Base-by-base conservation (phyloP, 73 alveolate species). In the Symbiodinium natans region DNA sequence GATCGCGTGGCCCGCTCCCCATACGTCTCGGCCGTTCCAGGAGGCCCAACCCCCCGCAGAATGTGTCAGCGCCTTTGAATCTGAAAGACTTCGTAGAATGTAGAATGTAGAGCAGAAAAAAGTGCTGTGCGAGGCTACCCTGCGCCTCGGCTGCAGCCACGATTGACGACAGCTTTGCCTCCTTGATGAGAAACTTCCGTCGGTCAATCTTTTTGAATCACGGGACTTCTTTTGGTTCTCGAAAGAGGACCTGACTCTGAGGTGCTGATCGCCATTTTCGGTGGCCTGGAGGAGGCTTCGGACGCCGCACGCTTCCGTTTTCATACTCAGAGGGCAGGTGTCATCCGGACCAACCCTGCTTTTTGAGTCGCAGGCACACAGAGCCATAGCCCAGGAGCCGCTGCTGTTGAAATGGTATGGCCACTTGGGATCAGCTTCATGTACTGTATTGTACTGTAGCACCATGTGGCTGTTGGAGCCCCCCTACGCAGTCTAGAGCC, bases 351-450 rank as follows among this genome's bases (percentile, higher is more conserved):
- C n/a, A n/a, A n/a, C n/a, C n/a, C n/a, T n/a, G n/a, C n/a, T n/a
- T n/a, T n/a, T n/a, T n/a, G n/a, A n/a, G n/a, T 33, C 13, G 34
- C 40, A 83, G 92, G 98, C 98, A 13, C 98, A 92, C 42, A 27
- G 10, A 27, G 98, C 98, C 71, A 92, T 92, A 36, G 83, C 31
- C 40, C 92, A 89, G 73, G 98, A 92, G 92, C 98, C 98, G 48
- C 83, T 92, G 92, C 63, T 92, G 83, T 73, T 92, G 84, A 92
- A 90, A 40, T 90, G 97, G 97, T 90, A 90, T n/a, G 97, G 97
- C 25, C 11, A 7, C 97, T 90, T 36, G 97, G 48, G 75, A 29
- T 77, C 54, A 77, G 19, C 33, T 34, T 39, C 13, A 29, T 0
- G n/a, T n/a, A n/a, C n/a, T n/a, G n/a, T n/a, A n/a, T n/a, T 56